Evolutionary conservation across 768 basidiomycete genomes (phyloP).

Genomic region (Rhodosporidiobolus odoratus): DNA sequence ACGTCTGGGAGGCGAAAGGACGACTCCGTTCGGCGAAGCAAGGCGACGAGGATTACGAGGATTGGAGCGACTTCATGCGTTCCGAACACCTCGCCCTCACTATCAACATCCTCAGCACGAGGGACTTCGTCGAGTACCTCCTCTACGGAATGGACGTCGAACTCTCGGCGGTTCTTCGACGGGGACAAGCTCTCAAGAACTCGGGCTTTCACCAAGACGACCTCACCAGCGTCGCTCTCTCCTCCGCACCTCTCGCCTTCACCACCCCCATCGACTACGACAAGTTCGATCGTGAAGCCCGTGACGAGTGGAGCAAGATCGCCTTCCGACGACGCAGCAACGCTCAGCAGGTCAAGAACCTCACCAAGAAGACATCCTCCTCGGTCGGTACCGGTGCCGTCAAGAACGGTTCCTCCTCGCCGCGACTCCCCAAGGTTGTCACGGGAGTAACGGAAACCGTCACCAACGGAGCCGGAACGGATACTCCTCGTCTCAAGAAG

Average conservation of each 20-base stretch:
- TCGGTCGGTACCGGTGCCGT: neutral
- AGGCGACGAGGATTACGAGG: neutral
- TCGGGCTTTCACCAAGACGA: conserved; percentile 1
- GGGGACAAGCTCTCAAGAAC: neutral
- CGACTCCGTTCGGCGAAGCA: neutral
- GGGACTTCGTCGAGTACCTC: neutral
- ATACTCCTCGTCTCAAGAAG: neutral
- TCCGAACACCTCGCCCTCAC: conserved; percentile 1
- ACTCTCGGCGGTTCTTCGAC: neutral
- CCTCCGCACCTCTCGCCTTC: neutral
- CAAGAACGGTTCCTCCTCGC: neutral
- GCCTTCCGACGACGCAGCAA: neutral
- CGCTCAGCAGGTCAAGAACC: neutral
- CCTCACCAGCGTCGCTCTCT: neutral
- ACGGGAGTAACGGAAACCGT: too few relatives aligned
- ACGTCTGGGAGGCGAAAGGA: conserved; percentile 5
- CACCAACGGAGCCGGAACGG: neutral
- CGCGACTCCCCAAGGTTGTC: neutral
- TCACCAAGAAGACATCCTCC: neutral
- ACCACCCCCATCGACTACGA: neutral
- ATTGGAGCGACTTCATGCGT: neutral
- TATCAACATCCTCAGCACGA: neutral
- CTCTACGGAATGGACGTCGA: conserved; percentile 13
- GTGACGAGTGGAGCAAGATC: neutral
- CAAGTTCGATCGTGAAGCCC: neutral